Evolutionary conservation across 352 stramenopile species (phyloP).

Genomic region (Globisporangium heterothallicum): DNA sequence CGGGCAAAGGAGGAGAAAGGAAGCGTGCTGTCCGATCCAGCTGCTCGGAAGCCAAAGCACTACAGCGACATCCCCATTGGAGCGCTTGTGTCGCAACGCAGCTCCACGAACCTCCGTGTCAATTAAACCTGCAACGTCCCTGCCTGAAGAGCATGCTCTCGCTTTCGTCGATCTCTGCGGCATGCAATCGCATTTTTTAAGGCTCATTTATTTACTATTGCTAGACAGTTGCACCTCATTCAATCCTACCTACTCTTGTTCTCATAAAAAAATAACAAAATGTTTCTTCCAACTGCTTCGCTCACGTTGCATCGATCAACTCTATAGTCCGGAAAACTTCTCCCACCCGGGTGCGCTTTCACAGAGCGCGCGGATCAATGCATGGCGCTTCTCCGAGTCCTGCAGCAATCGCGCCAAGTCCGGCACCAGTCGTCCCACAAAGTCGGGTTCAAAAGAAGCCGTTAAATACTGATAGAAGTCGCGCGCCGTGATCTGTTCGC

Average conservation of each 20-base stretch:
- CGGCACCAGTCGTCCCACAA: constrained; percentile 78
- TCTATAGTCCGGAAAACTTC: constrained; percentile 75
- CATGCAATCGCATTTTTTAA: neutral
- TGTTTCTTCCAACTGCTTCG: neutral
- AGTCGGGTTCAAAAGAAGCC: constrained; percentile 82
- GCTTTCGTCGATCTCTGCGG: neutral
- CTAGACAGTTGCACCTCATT: neutral
- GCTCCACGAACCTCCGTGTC: constrained; percentile 30
- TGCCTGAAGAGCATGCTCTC: neutral
- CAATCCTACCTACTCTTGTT: neutral
- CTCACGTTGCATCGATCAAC: neutral
- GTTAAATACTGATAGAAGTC: constrained; percentile 90
- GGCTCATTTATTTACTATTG: constrained; percentile 13
- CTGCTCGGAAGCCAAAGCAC: constrained; percentile 56
- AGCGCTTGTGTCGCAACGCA: constrained; percentile 30
- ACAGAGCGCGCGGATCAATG: constrained; percentile 76
- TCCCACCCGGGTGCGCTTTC: constrained; percentile 80
- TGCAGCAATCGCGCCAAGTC: constrained; percentile 81
- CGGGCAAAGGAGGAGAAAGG: constrained; percentile 41
- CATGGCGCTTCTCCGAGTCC: constrained; percentile 80
- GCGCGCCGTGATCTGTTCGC: constrained; percentile 78
- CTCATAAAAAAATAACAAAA: constrained; percentile 2
- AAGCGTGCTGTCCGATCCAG: constrained; percentile 21
- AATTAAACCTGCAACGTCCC: constrained; percentile 7
- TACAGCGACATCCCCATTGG: constrained; percentile 57